Base-by-base conservation (phyloP, 164 flowering plant species). In the Aristolochia fimbriata region DNA sequence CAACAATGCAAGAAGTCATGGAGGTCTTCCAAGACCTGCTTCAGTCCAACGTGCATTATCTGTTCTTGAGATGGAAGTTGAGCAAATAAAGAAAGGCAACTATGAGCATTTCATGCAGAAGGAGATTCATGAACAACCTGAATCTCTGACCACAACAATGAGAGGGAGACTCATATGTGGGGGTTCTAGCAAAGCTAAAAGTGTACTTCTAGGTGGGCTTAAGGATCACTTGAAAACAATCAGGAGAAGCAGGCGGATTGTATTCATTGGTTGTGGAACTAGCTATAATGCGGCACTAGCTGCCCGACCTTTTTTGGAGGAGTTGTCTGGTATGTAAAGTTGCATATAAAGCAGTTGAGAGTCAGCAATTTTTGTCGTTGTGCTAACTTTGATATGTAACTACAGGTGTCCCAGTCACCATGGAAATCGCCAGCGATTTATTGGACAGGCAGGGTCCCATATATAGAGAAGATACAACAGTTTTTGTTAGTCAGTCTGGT, bases 241-340 rank as follows among this genome's bases (percentile, higher is more conserved):
- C n/a, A 83, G 99, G 67, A 73, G 95, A 48, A 94, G 97, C 77
- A 75, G 99, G 48, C 74, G 99, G 22, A 83, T 93, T 67, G 89
- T 90, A 65, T 93, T 88, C 59, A 79, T 93, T 73, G 99, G 99
- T 51, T 93, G 99, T 79, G 99, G 99, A 63, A 93, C 99, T 58
- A 93, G 99, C 70, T 93, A 93, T 68, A 87, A 87, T 80, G 99
- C 97, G 45, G 99, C 99, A 75, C 79, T 93, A 67, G 96, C 97
- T 53, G 77, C 95, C 53, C 80, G 99, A 72, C 87, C 99, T 49
- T 80, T 93, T 57, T n/a, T 86, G 69, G 94, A 86, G 78, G 94
- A 84, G 75, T 88, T 86, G 64, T 80, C 85, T 62, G 89, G 89
- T 80, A 50, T 59, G 67, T 60, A 51, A 24, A 62, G 9, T 37